Percentiles rank a stretch among this genome's conserved stretches.
phyloP scores from a whole-genome alignment of 352 stramenopile species.

The Phytophthora melonis region DNA sequence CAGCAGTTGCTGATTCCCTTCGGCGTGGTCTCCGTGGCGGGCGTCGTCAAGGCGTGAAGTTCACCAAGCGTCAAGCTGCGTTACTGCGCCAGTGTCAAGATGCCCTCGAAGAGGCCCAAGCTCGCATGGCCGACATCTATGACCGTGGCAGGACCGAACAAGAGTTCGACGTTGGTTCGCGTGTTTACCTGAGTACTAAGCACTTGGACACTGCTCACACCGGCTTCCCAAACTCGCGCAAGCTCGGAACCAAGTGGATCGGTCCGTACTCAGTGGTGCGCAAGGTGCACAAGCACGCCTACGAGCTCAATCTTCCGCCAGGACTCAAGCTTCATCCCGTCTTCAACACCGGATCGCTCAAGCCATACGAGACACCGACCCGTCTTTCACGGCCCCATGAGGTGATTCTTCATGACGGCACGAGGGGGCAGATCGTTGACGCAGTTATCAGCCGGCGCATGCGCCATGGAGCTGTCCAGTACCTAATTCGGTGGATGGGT shows the following conservation, averaged over 20 bases:
- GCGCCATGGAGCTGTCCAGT: too few species aligned
- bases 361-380: conserved; percentile 12
- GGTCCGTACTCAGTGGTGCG: conserved; percentile 25
- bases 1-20: background rate
- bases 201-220: conserved; percentile 23
- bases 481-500: conserved; percentile 18
- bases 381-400: too few species aligned
- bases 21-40: background rate
- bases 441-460: background rate
- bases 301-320: conserved; percentile 26
- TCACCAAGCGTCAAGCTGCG: conserved; percentile 7
- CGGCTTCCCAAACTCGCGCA: conserved; percentile 25
- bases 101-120: conserved; percentile 16
- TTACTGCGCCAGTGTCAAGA: conserved; percentile 18
- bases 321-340: conserved; percentile 21
- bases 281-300: conserved; percentile 22
- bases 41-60: background rate
- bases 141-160: conserved; percentile 20
- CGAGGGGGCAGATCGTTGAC: conserved; percentile 14
- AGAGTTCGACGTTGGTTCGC: conserved; percentile 15
- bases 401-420: conserved; percentile 12
- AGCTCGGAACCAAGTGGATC: conserved; percentile 29
- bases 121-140: conserved; percentile 22
- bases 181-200: conserved; percentile 27
- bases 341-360: conserved; percentile 22